Evolutionary conservation across 2,329 filamentous ascomycete genomes (phyloP).

Genomic region (Epichloe aotearoae): DNA sequence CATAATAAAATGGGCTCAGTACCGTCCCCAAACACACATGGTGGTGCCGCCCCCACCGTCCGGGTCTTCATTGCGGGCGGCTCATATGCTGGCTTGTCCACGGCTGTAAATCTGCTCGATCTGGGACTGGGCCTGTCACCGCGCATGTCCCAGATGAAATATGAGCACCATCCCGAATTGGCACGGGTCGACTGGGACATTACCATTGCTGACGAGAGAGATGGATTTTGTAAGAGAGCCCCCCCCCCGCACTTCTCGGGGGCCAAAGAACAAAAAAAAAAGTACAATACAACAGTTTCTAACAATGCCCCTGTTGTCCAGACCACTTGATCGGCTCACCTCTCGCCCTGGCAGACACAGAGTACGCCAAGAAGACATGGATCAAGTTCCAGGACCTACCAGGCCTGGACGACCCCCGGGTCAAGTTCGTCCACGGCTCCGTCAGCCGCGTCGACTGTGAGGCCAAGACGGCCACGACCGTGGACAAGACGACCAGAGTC

Average conservation of each 20-base stretch:
- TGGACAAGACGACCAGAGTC: conserved; percentile 32
- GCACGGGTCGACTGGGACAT: conserved; percentile 48
- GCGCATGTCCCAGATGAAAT: conserved; percentile 28
- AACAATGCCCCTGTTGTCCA: conserved; percentile 17
- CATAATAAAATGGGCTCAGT: conserved; percentile 17
- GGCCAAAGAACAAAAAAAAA: not conserved
- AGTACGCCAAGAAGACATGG: conserved; percentile 57
- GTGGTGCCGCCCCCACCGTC: conserved; percentile 21
- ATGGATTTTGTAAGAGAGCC: conserved; percentile 58
- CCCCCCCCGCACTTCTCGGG: no score
- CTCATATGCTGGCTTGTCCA: conserved; percentile 58
- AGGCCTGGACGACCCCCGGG: conserved; percentile 45
- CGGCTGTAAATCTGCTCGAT: conserved; percentile 54
- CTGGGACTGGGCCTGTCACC: conserved; percentile 42
- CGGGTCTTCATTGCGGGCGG: conserved; percentile 56
- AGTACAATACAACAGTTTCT: not conserved
- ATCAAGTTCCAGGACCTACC: conserved; percentile 53
- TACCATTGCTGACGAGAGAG: conserved; percentile 65
- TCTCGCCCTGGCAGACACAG: conserved; percentile 50
- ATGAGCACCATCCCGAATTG: conserved; percentile 26
- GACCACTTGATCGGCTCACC: conserved; percentile 68
- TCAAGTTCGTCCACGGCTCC: conserved; percentile 53
- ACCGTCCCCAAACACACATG: conserved; percentile 7
- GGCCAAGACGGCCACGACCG: conserved; percentile 44
- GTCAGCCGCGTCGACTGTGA: conserved; percentile 46